Conservation (phyloP, 352 stramenopile species). For the Phytopythium oedochilum region DNA sequence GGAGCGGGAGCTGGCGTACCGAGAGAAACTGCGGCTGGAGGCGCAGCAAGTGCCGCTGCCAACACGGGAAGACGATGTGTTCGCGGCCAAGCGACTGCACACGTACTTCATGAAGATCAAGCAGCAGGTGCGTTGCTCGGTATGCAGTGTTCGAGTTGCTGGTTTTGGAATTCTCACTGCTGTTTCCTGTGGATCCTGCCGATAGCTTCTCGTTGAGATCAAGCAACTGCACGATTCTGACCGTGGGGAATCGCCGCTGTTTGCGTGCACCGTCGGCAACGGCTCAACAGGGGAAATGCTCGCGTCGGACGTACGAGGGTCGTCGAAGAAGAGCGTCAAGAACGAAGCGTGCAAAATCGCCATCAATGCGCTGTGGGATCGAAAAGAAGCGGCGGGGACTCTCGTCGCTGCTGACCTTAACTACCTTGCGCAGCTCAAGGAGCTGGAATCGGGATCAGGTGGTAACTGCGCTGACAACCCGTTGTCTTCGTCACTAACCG, state of each 20-base stretch:
- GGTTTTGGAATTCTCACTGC: neutral
- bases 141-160: neutral
- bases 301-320: constrained; percentile 41
- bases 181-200: neutral
- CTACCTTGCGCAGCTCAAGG: constrained; percentile 52
- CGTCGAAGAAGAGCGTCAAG: constrained; percentile 69
- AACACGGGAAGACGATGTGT: constrained; percentile 63
- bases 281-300: constrained; percentile 30
- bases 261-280: constrained; percentile 53
- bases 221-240: constrained; percentile 36
- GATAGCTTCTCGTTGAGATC: constrained; percentile 44
- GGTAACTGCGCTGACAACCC: neutral
- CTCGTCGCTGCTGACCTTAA: constrained; percentile 45
- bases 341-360: constrained; percentile 55
- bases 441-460: constrained; percentile 11
- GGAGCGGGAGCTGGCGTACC: constrained; percentile 34
- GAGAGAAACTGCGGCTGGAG: constrained; percentile 23
- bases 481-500: neutral
- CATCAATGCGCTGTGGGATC: constrained; percentile 73
- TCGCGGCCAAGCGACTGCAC: constrained; percentile 35
- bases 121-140: constrained; percentile 22
- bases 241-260: constrained; percentile 49
- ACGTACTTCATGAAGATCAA: constrained; percentile 69
- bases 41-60: constrained; percentile 37
- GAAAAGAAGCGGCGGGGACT: constrained; percentile 58